Base-by-base conservation (phyloP, 2,329 filamentous ascomycete genomes). In the Fusarium azukiicola region DNA sequence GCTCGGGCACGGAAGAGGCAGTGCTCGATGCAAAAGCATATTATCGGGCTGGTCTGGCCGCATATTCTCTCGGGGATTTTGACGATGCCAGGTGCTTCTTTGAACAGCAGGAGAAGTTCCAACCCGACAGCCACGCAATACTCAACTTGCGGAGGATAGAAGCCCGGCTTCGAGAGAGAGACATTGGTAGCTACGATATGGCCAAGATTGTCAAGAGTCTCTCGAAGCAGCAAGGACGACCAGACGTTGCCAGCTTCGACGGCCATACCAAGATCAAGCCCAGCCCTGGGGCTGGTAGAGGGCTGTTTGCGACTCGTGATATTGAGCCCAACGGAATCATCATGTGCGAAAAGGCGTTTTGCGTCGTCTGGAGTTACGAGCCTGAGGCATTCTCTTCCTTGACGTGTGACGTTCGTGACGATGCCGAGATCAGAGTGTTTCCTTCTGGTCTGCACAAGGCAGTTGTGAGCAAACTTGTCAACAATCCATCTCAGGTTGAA, bases 271-370 rank as follows among this genome's bases (percentile, higher is more conserved):
- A 81, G n/a, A 71, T 87, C 21, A 81, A 77, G 36, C 40, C 78
- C 1, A 86, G 82, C 27, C 71, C 71, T 0, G 81, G 80, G 8
- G 71, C 82, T 21, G 88, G 88, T 2, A 83, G 85, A 2, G 88
- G 88, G 2, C 74, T 89, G 1, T 89, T 89, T 54, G 85, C 87
- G 2, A 85, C 79, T 0, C 74, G 77, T 3, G 74, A 84, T 23
- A 82, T 89, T 38, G 74, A 81, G 21, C 67, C 76, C 5, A 86
- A 86, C 5, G 86, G 87, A 6, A 71, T 72, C 1, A 67, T 81
- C 11, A 78, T 90, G 71, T 86, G 84, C 38, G 88, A 88, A 73
- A 87, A 85, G 42, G 83, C 87, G 0, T 86, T 85, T 16, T 84
- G 80, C 19, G 81, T 82, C 0, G 83, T 84, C 12, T 86, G 84